These are phyloP conservation scores for Plasmopara viticola DNA, from an alignment of 352 stramenopile genomes.

Conservation along the genomic window DNA sequence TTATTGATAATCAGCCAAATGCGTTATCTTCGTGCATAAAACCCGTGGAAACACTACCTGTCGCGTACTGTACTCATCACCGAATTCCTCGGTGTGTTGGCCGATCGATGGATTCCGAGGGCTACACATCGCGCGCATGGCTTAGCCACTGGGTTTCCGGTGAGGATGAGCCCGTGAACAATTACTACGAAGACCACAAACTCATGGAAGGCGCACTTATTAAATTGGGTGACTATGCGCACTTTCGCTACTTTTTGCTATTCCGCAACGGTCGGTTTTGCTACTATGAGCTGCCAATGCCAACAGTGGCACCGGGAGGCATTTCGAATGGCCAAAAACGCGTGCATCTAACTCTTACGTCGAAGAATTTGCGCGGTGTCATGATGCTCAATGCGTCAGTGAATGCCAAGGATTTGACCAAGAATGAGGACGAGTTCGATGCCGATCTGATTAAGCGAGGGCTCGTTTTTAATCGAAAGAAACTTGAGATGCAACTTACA, in stretches of 20 bases:
- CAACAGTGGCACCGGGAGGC: constrained; percentile 20
- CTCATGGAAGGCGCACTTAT: constrained; percentile 83
- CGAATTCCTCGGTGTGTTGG: background rate
- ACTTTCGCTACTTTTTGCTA: constrained; percentile 83
- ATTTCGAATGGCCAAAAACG: constrained; percentile 22
- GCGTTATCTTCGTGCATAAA: no score
- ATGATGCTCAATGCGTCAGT: constrained; percentile 82
- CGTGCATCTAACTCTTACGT: constrained; percentile 70
- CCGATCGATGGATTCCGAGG: constrained; percentile 29
- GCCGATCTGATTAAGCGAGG: constrained; percentile 56
- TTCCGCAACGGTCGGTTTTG: constrained; percentile 78
- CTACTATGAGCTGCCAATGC: constrained; percentile 83
- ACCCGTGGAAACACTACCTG: no score
- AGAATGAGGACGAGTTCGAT: constrained; percentile 69
- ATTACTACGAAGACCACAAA: constrained; percentile 81
- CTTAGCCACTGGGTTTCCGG: constrained; percentile 45
- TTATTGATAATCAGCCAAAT: no score
- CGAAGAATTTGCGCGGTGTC: constrained; percentile 67
- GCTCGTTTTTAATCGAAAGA: constrained; percentile 75
- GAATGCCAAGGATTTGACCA: constrained; percentile 55
- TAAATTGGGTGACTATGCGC: constrained; percentile 81
- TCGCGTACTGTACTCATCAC: no score
- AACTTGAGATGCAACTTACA: constrained; percentile 78
- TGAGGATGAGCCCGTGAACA: constrained; percentile 60
- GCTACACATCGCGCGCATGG: constrained; percentile 44